A percentile compares a stretch with the other conserved stretches of the same genome.
Evolutionary conservation across 129 eudicot species (phyloP).

Genomic region (Cynara cardunculus): DNA sequence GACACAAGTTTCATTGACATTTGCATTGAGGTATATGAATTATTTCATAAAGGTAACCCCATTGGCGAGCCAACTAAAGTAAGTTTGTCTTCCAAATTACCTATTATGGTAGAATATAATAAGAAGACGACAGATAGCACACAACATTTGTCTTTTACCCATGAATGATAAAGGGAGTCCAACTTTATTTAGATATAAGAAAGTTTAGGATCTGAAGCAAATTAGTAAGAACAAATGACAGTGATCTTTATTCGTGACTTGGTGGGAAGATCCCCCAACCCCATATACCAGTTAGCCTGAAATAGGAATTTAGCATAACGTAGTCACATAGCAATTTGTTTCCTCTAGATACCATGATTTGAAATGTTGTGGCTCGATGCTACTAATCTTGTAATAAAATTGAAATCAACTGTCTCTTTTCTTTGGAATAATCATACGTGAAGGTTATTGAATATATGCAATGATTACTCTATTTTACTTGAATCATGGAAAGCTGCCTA

Average conservation of each 20-base stretch:
- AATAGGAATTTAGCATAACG: background rate
- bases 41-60: constrained; percentile 66
- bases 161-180: too few species aligned
- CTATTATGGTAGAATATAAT: constrained; percentile 76
- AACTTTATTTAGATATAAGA: too few species aligned
- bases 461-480: too few species aligned
- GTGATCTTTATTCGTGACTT: background rate
- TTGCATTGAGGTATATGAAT: constrained; percentile 60
- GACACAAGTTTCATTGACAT: constrained; percentile 49
- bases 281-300: background rate
- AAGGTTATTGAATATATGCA: too few species aligned
- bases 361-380: too few species aligned
- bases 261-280: background rate
- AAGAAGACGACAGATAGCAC: background rate
- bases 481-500: too few species aligned
- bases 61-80: constrained; percentile 52
- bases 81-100: constrained; percentile 59
- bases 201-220: too few species aligned
- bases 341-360: too few species aligned
- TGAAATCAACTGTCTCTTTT: too few species aligned
- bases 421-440: too few species aligned
- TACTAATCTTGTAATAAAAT: too few species aligned
- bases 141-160: background rate
- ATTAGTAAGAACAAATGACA: background rate
- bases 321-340: too few species aligned